phyloP scores from a whole-genome alignment of 768 basidiomycete genomes.

The Russula olivacea region DNA sequence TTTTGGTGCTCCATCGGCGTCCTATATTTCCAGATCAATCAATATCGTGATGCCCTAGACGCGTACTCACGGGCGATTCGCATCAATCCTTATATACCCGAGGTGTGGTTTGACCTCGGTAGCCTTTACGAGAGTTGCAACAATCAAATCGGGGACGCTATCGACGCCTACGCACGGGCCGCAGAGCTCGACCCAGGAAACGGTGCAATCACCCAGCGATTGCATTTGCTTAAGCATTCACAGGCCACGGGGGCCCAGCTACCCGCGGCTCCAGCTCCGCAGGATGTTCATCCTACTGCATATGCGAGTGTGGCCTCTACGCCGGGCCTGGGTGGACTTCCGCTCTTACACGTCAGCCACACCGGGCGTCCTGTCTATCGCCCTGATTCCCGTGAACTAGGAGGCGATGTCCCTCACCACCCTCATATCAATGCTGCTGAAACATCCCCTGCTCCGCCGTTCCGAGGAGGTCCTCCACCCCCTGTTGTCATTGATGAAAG shows the following conservation, averaged over 20 bases:
- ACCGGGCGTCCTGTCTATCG: slow-evolving; percentile 47
- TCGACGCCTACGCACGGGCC: slow-evolving; percentile 95
- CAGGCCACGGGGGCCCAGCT: slow-evolving; percentile 68
- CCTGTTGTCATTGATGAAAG: slow-evolving; percentile 74
- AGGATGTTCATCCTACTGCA: slow-evolving; percentile 94
- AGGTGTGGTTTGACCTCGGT: slow-evolving; percentile 96
- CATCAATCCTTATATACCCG: slow-evolving; percentile 95
- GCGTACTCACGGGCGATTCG: slow-evolving; percentile 98
- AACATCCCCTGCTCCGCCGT: slow-evolving; percentile 69
- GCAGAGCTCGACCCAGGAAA: slow-evolving; percentile 90
- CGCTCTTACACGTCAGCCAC: slow-evolving; percentile 50
- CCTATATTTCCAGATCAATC: slow-evolving; percentile 99
- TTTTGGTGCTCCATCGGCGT: slow-evolving; percentile 99
- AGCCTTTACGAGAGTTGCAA: slow-evolving; percentile 97
- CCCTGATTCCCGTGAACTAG: slow-evolving; percentile 59
- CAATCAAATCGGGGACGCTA: slow-evolving; percentile 97
- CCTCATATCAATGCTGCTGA: slow-evolving; percentile 44
- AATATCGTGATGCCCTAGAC: slow-evolving; percentile 97
- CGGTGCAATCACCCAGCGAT: slow-evolving; percentile 70
- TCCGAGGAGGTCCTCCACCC: slow-evolving; percentile 77
- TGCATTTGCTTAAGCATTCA: slow-evolving; percentile 72
- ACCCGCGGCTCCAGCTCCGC: slow-evolving; percentile 85
- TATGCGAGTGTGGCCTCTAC: slow-evolving; percentile 77
- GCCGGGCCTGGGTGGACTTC: slow-evolving; percentile 58
- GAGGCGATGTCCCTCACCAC: slow-evolving; percentile 43